These are phyloP conservation scores for Pyrenula massariospora DNA, from an alignment of 495 filamentous ascomycete species.

Conservation along the genomic window DNA sequence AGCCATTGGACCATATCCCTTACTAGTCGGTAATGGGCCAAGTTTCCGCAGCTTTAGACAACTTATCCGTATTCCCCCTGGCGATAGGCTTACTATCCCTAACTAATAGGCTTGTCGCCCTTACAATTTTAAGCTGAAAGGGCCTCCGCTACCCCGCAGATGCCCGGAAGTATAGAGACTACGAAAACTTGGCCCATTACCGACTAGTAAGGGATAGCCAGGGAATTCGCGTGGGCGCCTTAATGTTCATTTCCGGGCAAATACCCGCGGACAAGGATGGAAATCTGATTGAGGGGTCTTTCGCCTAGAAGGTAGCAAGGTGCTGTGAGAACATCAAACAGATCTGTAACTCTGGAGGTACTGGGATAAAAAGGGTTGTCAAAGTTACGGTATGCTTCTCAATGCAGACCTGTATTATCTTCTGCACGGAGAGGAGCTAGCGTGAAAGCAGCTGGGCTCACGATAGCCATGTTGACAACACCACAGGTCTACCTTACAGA, in stretches of 20 bases:
- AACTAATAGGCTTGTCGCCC: no score
- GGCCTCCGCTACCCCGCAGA: slow-evolving; percentile 51
- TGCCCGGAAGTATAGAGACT: no score
- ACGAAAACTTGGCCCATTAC: slow-evolving; percentile 5
- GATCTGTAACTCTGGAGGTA: slow-evolving; percentile 67
- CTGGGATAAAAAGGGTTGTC: slow-evolving; percentile 60
- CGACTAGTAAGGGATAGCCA: no score
- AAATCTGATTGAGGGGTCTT: slow-evolving; percentile 62
- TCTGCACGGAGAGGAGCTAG: no score
- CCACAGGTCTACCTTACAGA: slow-evolving; percentile 65
- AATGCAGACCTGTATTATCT: no score
- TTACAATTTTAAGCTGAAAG: slow-evolving; percentile 36
- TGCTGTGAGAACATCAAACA: slow-evolving; percentile 72
- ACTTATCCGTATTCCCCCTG: no score
- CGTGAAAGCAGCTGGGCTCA: no score
- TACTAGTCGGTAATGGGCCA: no score
- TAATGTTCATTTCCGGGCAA: slow-evolving; percentile 89
- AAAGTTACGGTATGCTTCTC: slow-evolving; percentile 46
- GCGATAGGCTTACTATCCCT: no score
- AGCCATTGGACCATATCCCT: no score
- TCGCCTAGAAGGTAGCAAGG: slow-evolving; percentile 60
- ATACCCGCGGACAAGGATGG: slow-evolving; percentile 71
- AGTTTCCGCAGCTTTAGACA: no score
- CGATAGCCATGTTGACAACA: neutral
- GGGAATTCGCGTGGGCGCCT: slow-evolving; percentile 69